These are phyloP conservation scores for Backusella morwellensis DNA, from an alignment of 192 early-diverging fungal genomes.

Conservation along the genomic window DNA sequence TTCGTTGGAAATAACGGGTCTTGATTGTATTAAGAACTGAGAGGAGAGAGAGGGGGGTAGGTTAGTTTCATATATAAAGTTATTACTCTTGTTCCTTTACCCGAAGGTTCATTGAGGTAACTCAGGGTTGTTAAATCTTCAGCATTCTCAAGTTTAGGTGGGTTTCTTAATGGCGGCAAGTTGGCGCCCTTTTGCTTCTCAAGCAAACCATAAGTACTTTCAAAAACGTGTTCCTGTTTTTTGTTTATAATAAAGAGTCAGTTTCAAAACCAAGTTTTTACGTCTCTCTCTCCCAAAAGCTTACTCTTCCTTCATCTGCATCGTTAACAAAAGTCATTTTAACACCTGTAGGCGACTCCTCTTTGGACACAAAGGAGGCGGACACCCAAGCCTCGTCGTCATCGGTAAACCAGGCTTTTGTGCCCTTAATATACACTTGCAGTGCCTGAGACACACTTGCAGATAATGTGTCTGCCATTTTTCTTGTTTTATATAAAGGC, in stretches of 20 bases:
- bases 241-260: neutral
- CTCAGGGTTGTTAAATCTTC: constrained; percentile 92
- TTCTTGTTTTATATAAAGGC: neutral
- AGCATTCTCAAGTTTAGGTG: constrained; percentile 81
- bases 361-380: constrained; percentile 57
- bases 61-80: neutral
- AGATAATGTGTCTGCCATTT: constrained; percentile 16
- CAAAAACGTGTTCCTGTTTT: constrained; percentile 69
- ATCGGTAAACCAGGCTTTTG: constrained; percentile 86
- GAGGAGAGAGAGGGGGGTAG: neutral
- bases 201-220: constrained; percentile 69
- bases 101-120: constrained; percentile 91
- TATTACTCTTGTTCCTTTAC: constrained; percentile 18
- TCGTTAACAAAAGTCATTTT: constrained; percentile 60
- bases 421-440: constrained; percentile 69
- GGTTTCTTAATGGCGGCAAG: constrained; percentile 94
- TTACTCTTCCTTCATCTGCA: constrained; percentile 28
- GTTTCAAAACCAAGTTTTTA: neutral
- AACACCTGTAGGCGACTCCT: constrained; percentile 46
- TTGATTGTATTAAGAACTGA: constrained; percentile 91
- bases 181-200: constrained; percentile 59
- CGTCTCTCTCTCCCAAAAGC: neutral
- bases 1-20: constrained; percentile 87
- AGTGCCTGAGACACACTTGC: constrained; percentile 38
- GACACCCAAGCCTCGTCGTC: constrained; percentile 83